Percentiles rank a stretch among this genome's conserved stretches.
These are phyloP conservation scores for Sugiyamaella castrensis DNA, from an alignment of 1,139 yeast genomes.

Conservation along the genomic window DNA sequence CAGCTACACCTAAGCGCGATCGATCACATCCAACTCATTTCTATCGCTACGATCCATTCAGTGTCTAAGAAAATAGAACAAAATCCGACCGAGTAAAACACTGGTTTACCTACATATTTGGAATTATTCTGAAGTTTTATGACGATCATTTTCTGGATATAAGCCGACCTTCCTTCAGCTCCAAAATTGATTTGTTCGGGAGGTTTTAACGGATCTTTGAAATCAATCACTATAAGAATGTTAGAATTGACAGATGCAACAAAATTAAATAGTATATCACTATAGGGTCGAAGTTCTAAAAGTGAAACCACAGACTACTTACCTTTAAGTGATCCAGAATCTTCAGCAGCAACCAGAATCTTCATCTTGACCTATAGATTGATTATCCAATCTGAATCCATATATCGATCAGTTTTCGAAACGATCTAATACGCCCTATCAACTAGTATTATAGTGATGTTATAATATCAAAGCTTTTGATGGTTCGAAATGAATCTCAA, in stretches of 20 bases:
- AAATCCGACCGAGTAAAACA: too few relatives aligned
- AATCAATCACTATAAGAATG: background rate
- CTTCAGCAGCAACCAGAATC: constrained; percentile 32
- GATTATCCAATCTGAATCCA: background rate
- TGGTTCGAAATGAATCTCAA: too few relatives aligned
- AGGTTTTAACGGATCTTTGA: background rate
- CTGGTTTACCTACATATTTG: constrained; percentile 28
- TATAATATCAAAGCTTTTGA: too few relatives aligned
- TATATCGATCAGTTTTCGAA: background rate
- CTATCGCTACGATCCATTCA: too few relatives aligned
- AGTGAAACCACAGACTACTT: constrained; percentile 11
- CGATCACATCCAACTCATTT: too few relatives aligned
- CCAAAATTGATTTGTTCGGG: constrained; percentile 23
- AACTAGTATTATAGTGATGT: too few relatives aligned
- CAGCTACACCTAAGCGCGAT: too few relatives aligned
- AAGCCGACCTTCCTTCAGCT: constrained; percentile 29
- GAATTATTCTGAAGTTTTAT: constrained; percentile 19
- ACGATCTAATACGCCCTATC: too few relatives aligned
- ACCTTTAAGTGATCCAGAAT: constrained; percentile 32
- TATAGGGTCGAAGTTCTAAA: too few relatives aligned
- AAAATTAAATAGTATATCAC: too few relatives aligned
- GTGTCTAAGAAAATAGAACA: too few relatives aligned
- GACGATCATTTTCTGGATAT: constrained; percentile 33
- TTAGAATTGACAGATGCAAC: too few relatives aligned
- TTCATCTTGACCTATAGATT: constrained; percentile 23